A percentile compares a stretch with the other conserved stretches of the same genome.
These are phyloP conservation scores for Gloeopeniophorella convolvens DNA, from an alignment of 768 basidiomycete species.

Conservation along the genomic window DNA sequence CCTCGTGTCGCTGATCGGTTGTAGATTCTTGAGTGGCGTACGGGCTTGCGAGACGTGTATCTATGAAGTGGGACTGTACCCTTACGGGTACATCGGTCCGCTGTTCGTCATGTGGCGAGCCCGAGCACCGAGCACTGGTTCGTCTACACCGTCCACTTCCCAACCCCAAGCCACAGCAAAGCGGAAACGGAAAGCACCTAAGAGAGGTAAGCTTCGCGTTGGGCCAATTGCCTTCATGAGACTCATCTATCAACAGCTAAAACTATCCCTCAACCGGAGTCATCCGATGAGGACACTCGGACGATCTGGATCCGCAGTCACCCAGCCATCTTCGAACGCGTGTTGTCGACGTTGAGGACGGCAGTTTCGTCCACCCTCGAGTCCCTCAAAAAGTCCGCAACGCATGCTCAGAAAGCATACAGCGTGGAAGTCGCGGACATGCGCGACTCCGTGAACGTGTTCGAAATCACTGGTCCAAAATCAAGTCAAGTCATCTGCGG, in stretches of 20 bases:
- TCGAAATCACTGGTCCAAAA: constrained; percentile 88
- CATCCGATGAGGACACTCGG: constrained; percentile 27
- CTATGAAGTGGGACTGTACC: constrained; percentile 60
- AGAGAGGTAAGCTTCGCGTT: too few species aligned
- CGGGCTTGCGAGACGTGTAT: constrained; percentile 60
- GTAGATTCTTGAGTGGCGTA: constrained; percentile 60
- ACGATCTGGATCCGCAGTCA: constrained; percentile 75
- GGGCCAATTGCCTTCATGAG: not conserved
- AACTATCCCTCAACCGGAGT: constrained; percentile 23
- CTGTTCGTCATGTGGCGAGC: constrained; percentile 71
- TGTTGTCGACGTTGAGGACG: constrained; percentile 43
- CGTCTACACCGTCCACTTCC: not conserved
- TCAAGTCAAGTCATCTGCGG: constrained; percentile 56
- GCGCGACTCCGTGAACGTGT: constrained; percentile 63
- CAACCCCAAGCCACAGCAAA: constrained; percentile 21
- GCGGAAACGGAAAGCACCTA: constrained; percentile 27
- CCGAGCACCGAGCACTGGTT: not conserved
- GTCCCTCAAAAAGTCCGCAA: constrained; percentile 23
- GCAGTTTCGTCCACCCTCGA: constrained; percentile 48
- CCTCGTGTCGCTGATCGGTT: not conserved
- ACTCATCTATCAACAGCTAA: constrained; percentile 22
- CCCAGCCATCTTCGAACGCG: constrained; percentile 59
- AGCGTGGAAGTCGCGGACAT: constrained; percentile 67
- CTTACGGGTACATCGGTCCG: constrained; percentile 65
- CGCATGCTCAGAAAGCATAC: constrained; percentile 23